Conservation (phyloP, 2,329 filamentous ascomycete species). For the Ilyonectria mors-panacis region DNA sequence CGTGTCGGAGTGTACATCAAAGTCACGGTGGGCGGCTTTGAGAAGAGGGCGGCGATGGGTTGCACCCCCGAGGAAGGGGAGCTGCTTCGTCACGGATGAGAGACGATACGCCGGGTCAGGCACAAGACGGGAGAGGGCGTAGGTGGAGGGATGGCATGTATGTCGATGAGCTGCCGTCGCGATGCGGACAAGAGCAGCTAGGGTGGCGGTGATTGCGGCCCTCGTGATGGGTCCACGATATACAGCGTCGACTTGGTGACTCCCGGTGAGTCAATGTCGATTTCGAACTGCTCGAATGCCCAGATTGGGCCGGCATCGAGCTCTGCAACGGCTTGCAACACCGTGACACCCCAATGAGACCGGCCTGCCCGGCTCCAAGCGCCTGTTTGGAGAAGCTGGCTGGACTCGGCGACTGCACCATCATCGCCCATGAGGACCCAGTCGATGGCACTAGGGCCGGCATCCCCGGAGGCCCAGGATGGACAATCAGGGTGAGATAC, state of each 20-base stretch:
- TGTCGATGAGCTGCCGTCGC: slow-evolving; percentile 1
- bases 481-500: slow-evolving; percentile 35
- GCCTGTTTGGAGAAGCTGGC: slow-evolving; percentile 28
- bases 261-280: slow-evolving; percentile 31
- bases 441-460: slow-evolving; percentile 35
- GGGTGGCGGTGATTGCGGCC: slow-evolving; percentile 27
- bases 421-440: slow-evolving; percentile 38
- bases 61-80: slow-evolving; percentile 15
- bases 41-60: slow-evolving; percentile 16
- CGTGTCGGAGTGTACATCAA: slow-evolving; percentile 23
- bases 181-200: slow-evolving; percentile 16
- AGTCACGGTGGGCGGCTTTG: slow-evolving; percentile 20
- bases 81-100: slow-evolving; percentile 1
- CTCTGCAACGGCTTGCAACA: slow-evolving; percentile 37
- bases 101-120: slow-evolving; percentile 8
- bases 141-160: not conserved
- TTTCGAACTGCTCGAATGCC: slow-evolving; percentile 37
- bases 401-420: slow-evolving; percentile 24
- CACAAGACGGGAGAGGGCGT: not conserved
- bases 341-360: slow-evolving; percentile 37
- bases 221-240: slow-evolving; percentile 31
- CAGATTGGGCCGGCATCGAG: slow-evolving; percentile 38
- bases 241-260: slow-evolving; percentile 36
- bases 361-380: slow-evolving; percentile 31
- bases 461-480: slow-evolving; percentile 36